Percentiles rank a stretch among this genome's conserved stretches.
Conservation (phyloP, 2,329 filamentous ascomycete genomes). For the Mycogone perniciosa region DNA sequence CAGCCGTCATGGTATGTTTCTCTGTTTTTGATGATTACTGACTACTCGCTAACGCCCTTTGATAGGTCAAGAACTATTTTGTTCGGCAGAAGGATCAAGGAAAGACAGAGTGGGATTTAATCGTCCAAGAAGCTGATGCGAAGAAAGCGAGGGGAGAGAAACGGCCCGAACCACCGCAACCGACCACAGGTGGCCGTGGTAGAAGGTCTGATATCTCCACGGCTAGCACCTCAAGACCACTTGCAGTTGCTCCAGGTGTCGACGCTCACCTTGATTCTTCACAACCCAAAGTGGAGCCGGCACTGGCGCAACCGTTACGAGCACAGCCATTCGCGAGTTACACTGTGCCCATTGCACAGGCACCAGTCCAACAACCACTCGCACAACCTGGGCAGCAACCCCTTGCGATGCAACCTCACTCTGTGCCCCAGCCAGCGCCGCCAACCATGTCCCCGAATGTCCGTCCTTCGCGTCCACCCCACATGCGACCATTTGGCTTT, state of each 20-base stretch:
- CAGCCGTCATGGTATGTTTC: constrained; percentile 68
- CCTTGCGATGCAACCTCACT: constrained; percentile 30
- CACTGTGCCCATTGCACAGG: constrained; percentile 42
- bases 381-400: constrained; percentile 22
- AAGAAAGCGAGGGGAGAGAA: constrained; percentile 52
- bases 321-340: constrained; percentile 37
- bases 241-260: constrained; percentile 40
- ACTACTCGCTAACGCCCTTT: background rate
- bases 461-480: constrained; percentile 38
- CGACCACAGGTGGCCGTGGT: constrained; percentile 41
- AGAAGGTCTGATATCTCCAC: constrained; percentile 44
- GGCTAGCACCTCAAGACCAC: constrained; percentile 29
- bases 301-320: constrained; percentile 24
- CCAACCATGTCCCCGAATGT: constrained; percentile 42
- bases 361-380: constrained; percentile 27
- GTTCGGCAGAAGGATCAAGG: constrained; percentile 55
- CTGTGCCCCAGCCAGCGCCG: constrained; percentile 30
- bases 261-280: constrained; percentile 42
- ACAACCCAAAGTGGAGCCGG: constrained; percentile 39
- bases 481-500: constrained; percentile 35
- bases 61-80: constrained; percentile 63
- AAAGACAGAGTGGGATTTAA: constrained; percentile 52
- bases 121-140: constrained; percentile 54
- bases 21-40: background rate
- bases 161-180: constrained; percentile 53